These are phyloP conservation scores for Penicillium nucicola DNA, from an alignment of 495 filamentous ascomycete species.

Conservation along the genomic window DNA sequence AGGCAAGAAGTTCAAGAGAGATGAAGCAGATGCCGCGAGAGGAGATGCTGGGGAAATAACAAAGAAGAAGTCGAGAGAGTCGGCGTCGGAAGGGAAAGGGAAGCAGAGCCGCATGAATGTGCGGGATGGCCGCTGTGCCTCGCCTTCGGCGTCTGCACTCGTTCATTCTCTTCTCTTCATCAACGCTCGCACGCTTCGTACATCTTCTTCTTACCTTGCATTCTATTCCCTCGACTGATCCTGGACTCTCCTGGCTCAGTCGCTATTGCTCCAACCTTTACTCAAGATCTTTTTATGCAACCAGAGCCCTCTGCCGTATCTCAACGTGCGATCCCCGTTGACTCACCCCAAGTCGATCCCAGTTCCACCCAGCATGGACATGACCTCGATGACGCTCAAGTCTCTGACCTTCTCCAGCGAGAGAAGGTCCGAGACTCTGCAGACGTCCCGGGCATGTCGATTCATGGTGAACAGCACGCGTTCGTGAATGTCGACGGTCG, in stretches of 20 bases:
- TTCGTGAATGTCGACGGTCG: conserved; percentile 26
- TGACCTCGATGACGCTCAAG: conserved; percentile 44
- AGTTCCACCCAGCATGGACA: conserved; percentile 74
- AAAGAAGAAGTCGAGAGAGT: not conserved
- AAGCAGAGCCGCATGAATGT: conserved; percentile 8
- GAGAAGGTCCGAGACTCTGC: conserved; percentile 30
- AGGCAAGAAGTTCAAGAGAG: not conserved
- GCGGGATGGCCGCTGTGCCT: conserved; percentile 16
- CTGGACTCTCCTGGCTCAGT: conserved; percentile 65
- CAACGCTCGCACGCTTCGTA: conserved; percentile 5
- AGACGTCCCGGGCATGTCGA: conserved; percentile 20
- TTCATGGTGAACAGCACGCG: conserved; percentile 27
- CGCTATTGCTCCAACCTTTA: conserved; percentile 39
- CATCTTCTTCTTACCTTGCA: conserved; percentile 7
- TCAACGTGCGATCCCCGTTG: conserved; percentile 48
- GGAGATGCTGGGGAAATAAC: not conserved
- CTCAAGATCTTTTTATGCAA: conserved; percentile 80
- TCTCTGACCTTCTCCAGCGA: conserved; percentile 29
- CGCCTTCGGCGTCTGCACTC: conserved; percentile 10
- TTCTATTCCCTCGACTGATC: conserved; percentile 35
- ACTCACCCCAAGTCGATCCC: conserved; percentile 36
- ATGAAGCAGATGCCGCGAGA: not conserved
- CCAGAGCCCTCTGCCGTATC: conserved; percentile 65
- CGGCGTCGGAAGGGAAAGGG: not conserved
- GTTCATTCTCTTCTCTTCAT: conserved; percentile 10